Conservation (phyloP, 1,139 yeast genomes). For the Sugiyamaella xylanicola region DNA sequence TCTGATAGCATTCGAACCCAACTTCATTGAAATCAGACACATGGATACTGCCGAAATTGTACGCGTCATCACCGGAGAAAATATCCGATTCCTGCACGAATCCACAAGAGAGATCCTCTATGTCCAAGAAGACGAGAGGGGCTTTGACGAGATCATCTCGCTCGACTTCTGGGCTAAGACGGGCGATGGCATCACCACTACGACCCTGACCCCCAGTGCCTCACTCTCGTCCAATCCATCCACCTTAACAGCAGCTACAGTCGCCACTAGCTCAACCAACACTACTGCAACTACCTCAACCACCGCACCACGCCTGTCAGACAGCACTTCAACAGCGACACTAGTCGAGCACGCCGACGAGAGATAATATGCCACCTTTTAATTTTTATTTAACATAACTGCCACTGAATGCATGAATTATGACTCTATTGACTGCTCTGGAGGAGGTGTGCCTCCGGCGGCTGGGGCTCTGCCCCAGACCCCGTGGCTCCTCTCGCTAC, state of each 20-base stretch:
- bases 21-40: slow-evolving; percentile 88
- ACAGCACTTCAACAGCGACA: slow-evolving; percentile 9
- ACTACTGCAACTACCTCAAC: not conserved
- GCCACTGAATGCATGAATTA: slow-evolving; percentile 18
- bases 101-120: slow-evolving; percentile 92
- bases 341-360: slow-evolving; percentile 14
- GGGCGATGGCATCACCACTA: slow-evolving; percentile 2
- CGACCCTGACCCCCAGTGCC: not conserved
- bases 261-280: not conserved
- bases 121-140: slow-evolving; percentile 87
- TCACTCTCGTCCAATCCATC: not conserved
- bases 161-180: slow-evolving; percentile 70
- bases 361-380: not conserved
- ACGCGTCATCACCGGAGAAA: slow-evolving; percentile 92
- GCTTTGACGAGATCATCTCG: slow-evolving; percentile 87
- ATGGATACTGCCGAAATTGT: slow-evolving; percentile 84
- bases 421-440: not conserved
- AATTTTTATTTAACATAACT: not conserved
- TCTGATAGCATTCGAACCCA: slow-evolving; percentile 83
- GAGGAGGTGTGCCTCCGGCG: slow-evolving; percentile 4
- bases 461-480: slow-evolving; percentile 9
- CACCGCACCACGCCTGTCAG: slow-evolving; percentile 4
- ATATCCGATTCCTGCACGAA: slow-evolving; percentile 82
- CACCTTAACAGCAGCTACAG: not conserved
- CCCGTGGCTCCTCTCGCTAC: slow-evolving; percentile 9